These are phyloP conservation scores for Colletotrichum kahawae DNA, from an alignment of 2,329 filamentous ascomycete genomes.

Conservation along the genomic window DNA sequence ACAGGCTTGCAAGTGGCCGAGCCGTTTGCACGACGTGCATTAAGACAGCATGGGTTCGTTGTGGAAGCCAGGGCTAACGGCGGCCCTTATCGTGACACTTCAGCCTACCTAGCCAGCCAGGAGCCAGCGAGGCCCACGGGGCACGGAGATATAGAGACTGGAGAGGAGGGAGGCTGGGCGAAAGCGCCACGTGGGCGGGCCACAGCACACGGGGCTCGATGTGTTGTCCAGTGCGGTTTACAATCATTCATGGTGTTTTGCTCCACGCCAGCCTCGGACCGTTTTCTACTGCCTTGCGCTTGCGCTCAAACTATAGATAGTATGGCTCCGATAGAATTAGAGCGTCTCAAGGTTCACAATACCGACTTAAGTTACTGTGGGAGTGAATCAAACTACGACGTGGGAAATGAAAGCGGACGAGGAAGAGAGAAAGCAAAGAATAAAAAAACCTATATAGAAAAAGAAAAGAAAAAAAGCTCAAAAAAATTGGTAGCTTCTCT, in stretches of 20 bases:
- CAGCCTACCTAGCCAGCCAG: background rate
- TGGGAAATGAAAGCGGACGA: background rate
- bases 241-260: background rate
- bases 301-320: background rate
- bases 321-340: background rate
- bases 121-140: background rate
- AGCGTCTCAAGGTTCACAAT: background rate
- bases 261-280: background rate
- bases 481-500: slow-evolving; percentile 64
- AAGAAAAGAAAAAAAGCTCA: background rate
- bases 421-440: background rate
- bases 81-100: background rate
- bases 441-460: background rate
- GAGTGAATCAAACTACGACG: background rate
- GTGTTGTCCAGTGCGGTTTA: background rate
- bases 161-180: background rate
- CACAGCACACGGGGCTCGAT: background rate
- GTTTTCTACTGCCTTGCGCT: background rate
- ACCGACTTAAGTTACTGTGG: background rate
- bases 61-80: background rate
- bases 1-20: slow-evolving; percentile 1
- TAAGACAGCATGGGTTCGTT: background rate
- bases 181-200: slow-evolving; percentile 12
- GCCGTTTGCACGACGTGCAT: background rate
- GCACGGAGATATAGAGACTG: background rate